Evolutionary conservation across 2,329 filamentous ascomycete genomes (phyloP).

Genomic region (Sarocladium kiliense): DNA sequence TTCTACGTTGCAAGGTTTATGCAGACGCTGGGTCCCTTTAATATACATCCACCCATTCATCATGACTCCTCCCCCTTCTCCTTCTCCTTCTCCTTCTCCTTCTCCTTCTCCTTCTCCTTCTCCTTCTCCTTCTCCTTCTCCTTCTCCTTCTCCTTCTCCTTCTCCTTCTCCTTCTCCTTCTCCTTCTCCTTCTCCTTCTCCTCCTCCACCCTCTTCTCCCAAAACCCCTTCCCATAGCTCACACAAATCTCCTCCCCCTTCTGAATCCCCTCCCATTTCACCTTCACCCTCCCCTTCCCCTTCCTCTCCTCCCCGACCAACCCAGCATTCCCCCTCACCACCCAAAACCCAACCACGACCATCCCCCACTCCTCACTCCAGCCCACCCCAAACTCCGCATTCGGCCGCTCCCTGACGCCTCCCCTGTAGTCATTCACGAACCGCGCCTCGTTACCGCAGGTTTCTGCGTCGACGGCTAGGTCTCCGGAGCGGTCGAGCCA

Average conservation of each 20-base stretch:
- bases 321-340: constrained; percentile 25
- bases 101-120: too few relatives aligned
- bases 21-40: too few relatives aligned
- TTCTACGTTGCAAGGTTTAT: too few relatives aligned
- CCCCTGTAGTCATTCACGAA: constrained; percentile 62
- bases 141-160: too few relatives aligned
- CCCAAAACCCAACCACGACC: constrained; percentile 54
- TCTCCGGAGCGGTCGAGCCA: constrained; percentile 53
- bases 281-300: constrained; percentile 19
- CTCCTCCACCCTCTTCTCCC: constrained; percentile 40
- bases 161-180: too few relatives aligned
- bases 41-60: too few relatives aligned
- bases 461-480: constrained; percentile 55
- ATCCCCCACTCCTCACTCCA: constrained; percentile 50
- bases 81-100: too few relatives aligned
- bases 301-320: background rate
- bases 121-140: too few relatives aligned
- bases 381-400: constrained; percentile 54
- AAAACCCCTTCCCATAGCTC: constrained; percentile 65
- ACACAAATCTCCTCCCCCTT: constrained; percentile 62
- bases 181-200: too few relatives aligned
- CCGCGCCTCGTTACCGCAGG: constrained; percentile 56
- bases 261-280: constrained; percentile 35
- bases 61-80: background rate
- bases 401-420: constrained; percentile 47